Conservation (phyloP, 139 green algal genomes). For the Chlamydomonas sp. region DNA sequence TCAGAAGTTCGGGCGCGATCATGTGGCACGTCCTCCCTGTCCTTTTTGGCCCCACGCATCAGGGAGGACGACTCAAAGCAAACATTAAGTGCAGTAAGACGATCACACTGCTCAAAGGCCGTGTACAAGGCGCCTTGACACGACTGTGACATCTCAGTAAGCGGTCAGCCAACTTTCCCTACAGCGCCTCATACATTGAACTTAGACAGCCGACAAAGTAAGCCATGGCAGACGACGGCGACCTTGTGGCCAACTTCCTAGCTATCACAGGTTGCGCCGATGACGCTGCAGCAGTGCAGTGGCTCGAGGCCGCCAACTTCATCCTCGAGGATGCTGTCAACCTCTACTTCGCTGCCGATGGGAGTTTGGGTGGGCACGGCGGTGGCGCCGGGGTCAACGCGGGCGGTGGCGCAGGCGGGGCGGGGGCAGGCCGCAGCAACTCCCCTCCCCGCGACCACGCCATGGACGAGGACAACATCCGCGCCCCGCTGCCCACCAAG, state of each 20-base stretch:
- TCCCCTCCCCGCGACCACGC: not conserved
- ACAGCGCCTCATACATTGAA: too few species aligned
- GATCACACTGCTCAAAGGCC: too few species aligned
- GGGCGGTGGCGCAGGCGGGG: not conserved
- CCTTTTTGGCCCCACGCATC: too few species aligned
- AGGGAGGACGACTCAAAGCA: too few species aligned
- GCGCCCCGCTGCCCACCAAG: conserved; percentile 62
- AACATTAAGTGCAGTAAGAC: too few species aligned
- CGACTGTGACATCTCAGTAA: too few species aligned
- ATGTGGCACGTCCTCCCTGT: too few species aligned
- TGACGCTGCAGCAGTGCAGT: conserved; percentile 37
- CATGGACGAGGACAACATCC: conserved; percentile 49
- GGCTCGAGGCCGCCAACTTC: conserved; percentile 64
- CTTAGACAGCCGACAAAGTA: too few species aligned
- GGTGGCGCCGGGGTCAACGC: not conserved
- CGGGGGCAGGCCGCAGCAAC: not conserved
- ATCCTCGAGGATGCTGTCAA: conserved; percentile 73
- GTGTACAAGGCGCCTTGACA: too few species aligned
- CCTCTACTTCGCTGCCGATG: conserved; percentile 66
- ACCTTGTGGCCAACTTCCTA: conserved; percentile 56
- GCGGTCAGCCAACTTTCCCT: too few species aligned
- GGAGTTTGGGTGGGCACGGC: conserved; percentile 14
- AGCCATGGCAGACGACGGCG: conserved; percentile 32
- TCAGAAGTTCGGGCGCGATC: too few species aligned
- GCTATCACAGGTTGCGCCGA: conserved; percentile 57